Percentiles rank a stretch among this genome's conserved stretches.
phyloP scores from a whole-genome alignment of 495 filamentous ascomycete genomes.

The Neurospora terricola region DNA sequence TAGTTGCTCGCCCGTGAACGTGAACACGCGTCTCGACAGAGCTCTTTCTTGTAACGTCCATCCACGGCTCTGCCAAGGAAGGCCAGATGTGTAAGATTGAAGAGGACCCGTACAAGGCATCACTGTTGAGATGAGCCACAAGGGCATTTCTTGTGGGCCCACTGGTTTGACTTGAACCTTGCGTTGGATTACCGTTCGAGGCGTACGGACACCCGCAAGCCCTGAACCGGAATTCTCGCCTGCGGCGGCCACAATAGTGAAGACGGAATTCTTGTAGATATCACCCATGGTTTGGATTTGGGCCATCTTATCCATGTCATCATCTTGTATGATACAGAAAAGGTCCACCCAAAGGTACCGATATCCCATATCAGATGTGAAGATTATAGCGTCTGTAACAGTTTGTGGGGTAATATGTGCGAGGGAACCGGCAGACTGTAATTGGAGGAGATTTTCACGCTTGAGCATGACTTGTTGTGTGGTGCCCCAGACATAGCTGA shows the following conservation, averaged over 20 bases:
- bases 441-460: background rate
- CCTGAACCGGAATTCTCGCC: slow-evolving; percentile 1
- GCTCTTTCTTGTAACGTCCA: slow-evolving; percentile 21
- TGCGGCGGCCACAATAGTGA: slow-evolving; percentile 25
- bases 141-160: background rate
- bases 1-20: background rate
- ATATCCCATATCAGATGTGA: slow-evolving; percentile 10
- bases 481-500: slow-evolving; percentile 20
- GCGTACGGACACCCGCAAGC: background rate
- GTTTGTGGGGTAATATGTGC: slow-evolving; percentile 7
- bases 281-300: slow-evolving; percentile 24
- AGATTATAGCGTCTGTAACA: slow-evolving; percentile 17
- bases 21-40: background rate
- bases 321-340: slow-evolving; percentile 28
- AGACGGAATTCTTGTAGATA: slow-evolving; percentile 23
- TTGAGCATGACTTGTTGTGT: slow-evolving; percentile 2
- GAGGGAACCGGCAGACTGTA: slow-evolving; percentile 1
- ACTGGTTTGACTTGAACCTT: background rate
- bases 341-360: slow-evolving; percentile 26
- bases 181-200: background rate
- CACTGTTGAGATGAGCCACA: background rate
- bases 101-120: no score
- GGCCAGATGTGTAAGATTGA: slow-evolving; percentile 1
- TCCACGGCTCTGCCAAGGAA: slow-evolving; percentile 6
- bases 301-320: slow-evolving; percentile 11